Evolutionary conservation across 306 rosid species (phyloP), one percentile per base, ranked within the genome.

Genomic region (Quillaja saponaria): DNA sequence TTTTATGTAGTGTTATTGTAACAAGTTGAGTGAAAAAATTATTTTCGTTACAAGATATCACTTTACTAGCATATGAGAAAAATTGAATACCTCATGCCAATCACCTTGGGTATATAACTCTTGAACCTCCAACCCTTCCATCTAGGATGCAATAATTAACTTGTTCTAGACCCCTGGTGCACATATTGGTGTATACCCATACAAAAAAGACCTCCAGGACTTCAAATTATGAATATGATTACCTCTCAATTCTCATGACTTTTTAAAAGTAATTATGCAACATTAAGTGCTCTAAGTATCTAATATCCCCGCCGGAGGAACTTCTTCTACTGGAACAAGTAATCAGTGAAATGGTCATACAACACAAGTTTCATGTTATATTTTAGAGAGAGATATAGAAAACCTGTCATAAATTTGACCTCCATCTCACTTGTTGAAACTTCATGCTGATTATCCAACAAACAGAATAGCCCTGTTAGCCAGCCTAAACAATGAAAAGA

Each of bases 391-490:
- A 39, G 63, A 60, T 41, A 72, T 54, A 2, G 7, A 39, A 39
- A 39, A 72, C 15, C 67, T 15, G 64, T 63, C 46, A 21, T 42
- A 64, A 72, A 72, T 48, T 90, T 63, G 60, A 91, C 98, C 95
- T 80, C 75, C 55, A 84, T 75, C 71, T 76, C 71, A 75, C 82
- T 81, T 48, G 82, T 74, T 39, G 84, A 74, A 75, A 49, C 86
- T 66, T 84, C 95, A 61, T 78, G 87, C 96, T 88, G 98, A 84
- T 71, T 81, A 84, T 80, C 87, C 82, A 84, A 88, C 95, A 86
- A 84, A 86, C 58, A 85, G 61, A 84, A 80, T 79, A 92, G 78
- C 76, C 87, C 87, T 86, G 96, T 84, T 88, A 92, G 84, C 96
- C 82, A 88, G 90, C 84, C 96, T 82, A 84, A 86, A 81, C 87